Base-by-base conservation (phyloP, 2,329 filamentous ascomycete genomes). In the Aspergillus brunneoviolaceus region DNA sequence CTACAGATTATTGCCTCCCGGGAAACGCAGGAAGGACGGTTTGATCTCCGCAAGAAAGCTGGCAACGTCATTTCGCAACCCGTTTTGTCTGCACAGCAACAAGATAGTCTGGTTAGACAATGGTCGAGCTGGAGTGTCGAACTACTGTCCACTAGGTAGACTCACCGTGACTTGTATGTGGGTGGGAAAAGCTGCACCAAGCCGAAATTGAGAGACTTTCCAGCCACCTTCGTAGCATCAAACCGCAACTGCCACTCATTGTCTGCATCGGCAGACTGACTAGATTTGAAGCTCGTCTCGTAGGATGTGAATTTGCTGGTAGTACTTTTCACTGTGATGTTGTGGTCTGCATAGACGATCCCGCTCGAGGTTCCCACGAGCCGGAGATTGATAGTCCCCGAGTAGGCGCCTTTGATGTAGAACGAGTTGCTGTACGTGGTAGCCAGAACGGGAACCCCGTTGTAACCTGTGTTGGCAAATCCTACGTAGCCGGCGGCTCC, bases 1-100 rank as follows among this genome's bases (percentile, higher is more conserved):
- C 59, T 69, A 74, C 71, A 87, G 73, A 77, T 86, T 87, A 70
- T 87, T 87, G 25, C 85, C 87, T 7, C 87, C 87, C 0, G 87
- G 87, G 61, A 88, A 82, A 47, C 87, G 81, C 52, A 89, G 78
- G 65, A 88, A 82, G 49, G 80, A 82, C 0, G 82, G 82, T 55
- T 85, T 82, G 2, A 87, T 67, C 11, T 74, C 79, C 4, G 79
- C 81, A 9, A 87, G 71, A 9, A 80, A 80, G 60, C 85, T 78
- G 14, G 80, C 81, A 51, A 88, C 74, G 47, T 87, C 84, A 14
- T 78, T 70, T 11, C 84, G 76, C 35, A 86, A 76, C 1, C 86
- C 86, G 62, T 88, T 88, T 55, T 65, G 49, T 25, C 67, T 71
- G 16, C 14, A 45, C 6, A 16, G n/a, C 6, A 19, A n/a, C 6